phyloP scores from a whole-genome alignment of 2,329 filamentous ascomycete genomes.

The Aspergillus luchuensis region DNA sequence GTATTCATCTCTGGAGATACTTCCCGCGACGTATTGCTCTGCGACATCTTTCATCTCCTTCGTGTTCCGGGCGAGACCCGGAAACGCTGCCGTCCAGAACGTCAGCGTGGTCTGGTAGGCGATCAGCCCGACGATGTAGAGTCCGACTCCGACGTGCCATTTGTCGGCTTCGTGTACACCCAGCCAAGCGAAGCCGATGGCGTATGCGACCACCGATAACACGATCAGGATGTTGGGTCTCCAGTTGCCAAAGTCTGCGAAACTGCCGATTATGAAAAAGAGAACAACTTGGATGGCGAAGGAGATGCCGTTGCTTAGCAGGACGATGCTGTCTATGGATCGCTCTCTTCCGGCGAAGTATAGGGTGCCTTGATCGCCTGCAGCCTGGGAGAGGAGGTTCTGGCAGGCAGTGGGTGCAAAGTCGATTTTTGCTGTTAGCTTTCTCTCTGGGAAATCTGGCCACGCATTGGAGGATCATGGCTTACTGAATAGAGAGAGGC shows the following conservation, averaged over 20 bases:
- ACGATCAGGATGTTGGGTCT: slow-evolving; percentile 64
- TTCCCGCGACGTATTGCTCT: slow-evolving; percentile 52
- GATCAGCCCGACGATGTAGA: slow-evolving; percentile 69
- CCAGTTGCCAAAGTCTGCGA: slow-evolving; percentile 66
- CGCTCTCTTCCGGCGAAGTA: slow-evolving; percentile 58
- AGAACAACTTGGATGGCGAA: slow-evolving; percentile 66
- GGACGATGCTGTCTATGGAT: slow-evolving; percentile 66
- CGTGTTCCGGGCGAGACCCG: slow-evolving; percentile 59
- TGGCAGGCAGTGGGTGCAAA: slow-evolving; percentile 67
- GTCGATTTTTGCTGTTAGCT: slow-evolving; percentile 34
- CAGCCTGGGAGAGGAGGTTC: slow-evolving; percentile 64
- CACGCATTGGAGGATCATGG: background rate
- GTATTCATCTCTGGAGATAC: slow-evolving; percentile 61
- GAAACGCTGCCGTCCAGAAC: slow-evolving; percentile 69
- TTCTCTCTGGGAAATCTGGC: background rate
- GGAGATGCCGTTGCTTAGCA: slow-evolving; percentile 67
- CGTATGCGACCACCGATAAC: slow-evolving; percentile 63
- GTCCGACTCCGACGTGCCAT: slow-evolving; percentile 62
- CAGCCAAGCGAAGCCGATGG: slow-evolving; percentile 67
- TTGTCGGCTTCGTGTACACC: slow-evolving; percentile 62
- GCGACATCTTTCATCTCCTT: slow-evolving; percentile 53
- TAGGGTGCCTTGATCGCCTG: slow-evolving; percentile 55
- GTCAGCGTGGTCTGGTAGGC: slow-evolving; percentile 68
- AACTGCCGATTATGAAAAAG: slow-evolving; percentile 50
- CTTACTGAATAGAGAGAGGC: slow-evolving; percentile 59